Percentiles rank a stretch among this genome's conserved stretches.
Evolutionary conservation across 441 rosid species (phyloP).

Genomic region (Codiaeum variegatum): DNA sequence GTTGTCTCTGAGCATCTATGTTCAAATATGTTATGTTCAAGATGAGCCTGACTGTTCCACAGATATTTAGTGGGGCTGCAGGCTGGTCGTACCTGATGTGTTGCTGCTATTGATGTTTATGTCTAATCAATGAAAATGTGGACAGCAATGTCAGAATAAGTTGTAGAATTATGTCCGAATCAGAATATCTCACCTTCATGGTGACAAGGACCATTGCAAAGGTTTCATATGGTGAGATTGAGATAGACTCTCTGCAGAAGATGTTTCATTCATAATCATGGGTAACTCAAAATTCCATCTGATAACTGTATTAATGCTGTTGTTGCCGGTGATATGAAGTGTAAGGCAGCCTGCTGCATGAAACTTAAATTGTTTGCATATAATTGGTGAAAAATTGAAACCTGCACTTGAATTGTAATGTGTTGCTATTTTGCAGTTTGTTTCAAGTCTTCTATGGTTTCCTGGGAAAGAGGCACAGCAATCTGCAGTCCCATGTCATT

Average conservation of each 20-base stretch:
- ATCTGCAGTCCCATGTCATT: neutral
- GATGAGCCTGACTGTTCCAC: neutral
- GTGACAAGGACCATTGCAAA: neutral
- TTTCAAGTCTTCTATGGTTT: neutral
- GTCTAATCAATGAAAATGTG: neutral
- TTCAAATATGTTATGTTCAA: neutral
- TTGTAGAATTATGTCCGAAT: neutral
- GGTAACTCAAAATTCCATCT: neutral
- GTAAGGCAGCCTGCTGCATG: neutral
- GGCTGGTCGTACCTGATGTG: neutral
- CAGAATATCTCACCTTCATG: neutral
- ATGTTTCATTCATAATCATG: neutral
- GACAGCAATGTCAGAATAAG: neutral
- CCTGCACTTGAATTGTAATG: neutral
- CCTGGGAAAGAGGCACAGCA: neutral
- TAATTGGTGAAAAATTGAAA: neutral
- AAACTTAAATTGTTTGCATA: neutral
- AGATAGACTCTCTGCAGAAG: neutral
- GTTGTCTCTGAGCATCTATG: neutral
- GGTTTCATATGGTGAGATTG: neutral
- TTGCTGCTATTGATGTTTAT: neutral
- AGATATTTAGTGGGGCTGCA: neutral
- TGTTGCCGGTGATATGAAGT: neutral
- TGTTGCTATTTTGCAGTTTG: neutral
- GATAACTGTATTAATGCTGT: neutral